phyloP scores from a whole-genome alignment of 169 alveolate species.

The Theileria orientalis region DNA sequence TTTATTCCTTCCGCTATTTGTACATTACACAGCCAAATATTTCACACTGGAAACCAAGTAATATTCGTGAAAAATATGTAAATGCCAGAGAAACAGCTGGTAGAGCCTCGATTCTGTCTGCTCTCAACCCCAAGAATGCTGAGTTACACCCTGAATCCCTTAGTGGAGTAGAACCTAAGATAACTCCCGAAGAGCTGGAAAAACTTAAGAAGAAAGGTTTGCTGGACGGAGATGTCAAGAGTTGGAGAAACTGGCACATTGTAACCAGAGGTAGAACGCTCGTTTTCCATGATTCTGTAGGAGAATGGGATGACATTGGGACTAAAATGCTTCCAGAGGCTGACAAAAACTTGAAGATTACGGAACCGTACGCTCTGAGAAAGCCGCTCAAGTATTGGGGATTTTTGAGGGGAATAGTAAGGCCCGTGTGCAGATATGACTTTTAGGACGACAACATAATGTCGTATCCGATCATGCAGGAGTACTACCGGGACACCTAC shows the following conservation, averaged over 20 bases:
- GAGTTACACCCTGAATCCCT: constrained; percentile 57
- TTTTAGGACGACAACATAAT: constrained; percentile 63
- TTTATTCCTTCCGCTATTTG: background rate
- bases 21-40: background rate
- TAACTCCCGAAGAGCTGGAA: constrained; percentile 24
- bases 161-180: constrained; percentile 31
- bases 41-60: background rate
- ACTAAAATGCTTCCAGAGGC: constrained; percentile 51
- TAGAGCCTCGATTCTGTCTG: background rate
- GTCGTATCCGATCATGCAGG: constrained; percentile 59
- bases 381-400: constrained; percentile 81
- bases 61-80: constrained; percentile 1
- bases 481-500: constrained; percentile 42
- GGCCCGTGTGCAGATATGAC: background rate
- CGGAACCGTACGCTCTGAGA: constrained; percentile 64
- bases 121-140: constrained; percentile 47
- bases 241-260: constrained; percentile 77
- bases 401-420: constrained; percentile 71
- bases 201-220: constrained; percentile 67
- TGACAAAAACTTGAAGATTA: constrained; percentile 28
- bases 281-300: constrained; percentile 14
- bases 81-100: background rate
- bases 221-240: constrained; percentile 69
- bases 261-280: constrained; percentile 66
- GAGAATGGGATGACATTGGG: constrained; percentile 66